These are phyloP conservation scores for Clathrus columnatus DNA, from an alignment of 768 basidiomycete genomes.

Conservation along the genomic window DNA sequence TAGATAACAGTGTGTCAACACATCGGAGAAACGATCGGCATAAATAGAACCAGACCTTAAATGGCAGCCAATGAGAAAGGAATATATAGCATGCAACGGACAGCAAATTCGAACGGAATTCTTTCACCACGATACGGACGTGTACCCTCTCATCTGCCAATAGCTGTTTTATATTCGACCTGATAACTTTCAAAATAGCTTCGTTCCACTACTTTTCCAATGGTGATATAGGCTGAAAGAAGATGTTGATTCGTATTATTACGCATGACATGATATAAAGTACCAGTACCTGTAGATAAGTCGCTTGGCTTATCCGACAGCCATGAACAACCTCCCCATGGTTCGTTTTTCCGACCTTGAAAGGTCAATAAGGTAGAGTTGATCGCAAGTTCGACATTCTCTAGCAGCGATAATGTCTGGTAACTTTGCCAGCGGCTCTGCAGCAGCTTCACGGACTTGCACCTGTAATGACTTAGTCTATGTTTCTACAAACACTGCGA, in stretches of 20 bases:
- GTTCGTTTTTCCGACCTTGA: conserved; percentile 62
- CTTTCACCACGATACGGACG: conserved; percentile 80
- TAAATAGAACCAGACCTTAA: conserved; percentile 51
- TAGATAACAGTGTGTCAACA: conserved; percentile 21
- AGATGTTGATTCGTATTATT: neutral
- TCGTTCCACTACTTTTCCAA: conserved; percentile 97
- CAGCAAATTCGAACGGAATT: conserved; percentile 73
- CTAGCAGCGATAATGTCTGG: conserved; percentile 76
- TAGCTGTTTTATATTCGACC: conserved; percentile 83
- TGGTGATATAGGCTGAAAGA: conserved; percentile 81
- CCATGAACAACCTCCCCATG: conserved; percentile 90
- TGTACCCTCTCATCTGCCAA: conserved; percentile 79
- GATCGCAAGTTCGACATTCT: conserved; percentile 56
- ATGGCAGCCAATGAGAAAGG: conserved; percentile 86
- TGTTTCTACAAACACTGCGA: neutral
- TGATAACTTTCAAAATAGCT: conserved; percentile 85
- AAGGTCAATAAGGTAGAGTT: conserved; percentile 68
- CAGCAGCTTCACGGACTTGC: conserved; percentile 87
- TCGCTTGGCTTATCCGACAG: conserved; percentile 87
- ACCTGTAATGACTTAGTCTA: conserved; percentile 15
- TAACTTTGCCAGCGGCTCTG: conserved; percentile 87
- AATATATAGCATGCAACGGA: conserved; percentile 80
- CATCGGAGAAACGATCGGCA: neutral
- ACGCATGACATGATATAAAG: no score
- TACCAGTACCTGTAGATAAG: conserved; percentile 64